Conservation (phyloP, 2,329 filamentous ascomycete species). For the Cercospora sp. region DNA sequence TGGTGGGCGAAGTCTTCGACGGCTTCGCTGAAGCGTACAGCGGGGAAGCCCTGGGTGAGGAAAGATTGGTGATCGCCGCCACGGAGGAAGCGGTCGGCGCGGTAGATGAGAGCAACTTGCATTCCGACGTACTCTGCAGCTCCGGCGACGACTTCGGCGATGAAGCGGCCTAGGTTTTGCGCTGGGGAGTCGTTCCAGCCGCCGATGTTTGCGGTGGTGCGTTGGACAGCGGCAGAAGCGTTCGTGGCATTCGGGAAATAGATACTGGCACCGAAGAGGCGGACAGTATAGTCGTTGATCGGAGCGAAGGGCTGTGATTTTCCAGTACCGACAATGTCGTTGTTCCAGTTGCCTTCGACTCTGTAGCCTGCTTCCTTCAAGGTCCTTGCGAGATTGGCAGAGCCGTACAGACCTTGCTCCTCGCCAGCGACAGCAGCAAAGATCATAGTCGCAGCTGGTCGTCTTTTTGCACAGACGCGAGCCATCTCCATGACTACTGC, state of each 20-base stretch:
- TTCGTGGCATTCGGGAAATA: conserved; percentile 50
- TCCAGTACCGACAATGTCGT: conserved; percentile 57
- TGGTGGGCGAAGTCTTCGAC: conserved; percentile 60
- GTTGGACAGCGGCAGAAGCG: conserved; percentile 37
- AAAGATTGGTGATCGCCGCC: conserved; percentile 60
- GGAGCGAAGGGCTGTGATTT: conserved; percentile 43
- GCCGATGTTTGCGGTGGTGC: conserved; percentile 46
- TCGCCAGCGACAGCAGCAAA: conserved; percentile 60
- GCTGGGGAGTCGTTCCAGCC: conserved; percentile 59
- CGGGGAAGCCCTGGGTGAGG: conserved; percentile 56
- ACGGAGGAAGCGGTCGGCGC: conserved; percentile 57
- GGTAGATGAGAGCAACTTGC: conserved; percentile 58
- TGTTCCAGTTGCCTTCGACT: conserved; percentile 59
- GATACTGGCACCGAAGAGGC: conserved; percentile 53
- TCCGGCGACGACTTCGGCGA: conserved; percentile 55
- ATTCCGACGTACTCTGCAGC: conserved; percentile 55
- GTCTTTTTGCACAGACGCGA: conserved; percentile 51
- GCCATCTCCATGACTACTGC: conserved; percentile 59
- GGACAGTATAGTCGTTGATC: conserved; percentile 49
- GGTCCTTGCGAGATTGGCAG: conserved; percentile 54
- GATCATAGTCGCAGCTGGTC: conserved; percentile 54
- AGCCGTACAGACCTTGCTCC: conserved; percentile 58
- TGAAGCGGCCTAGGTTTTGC: conserved; percentile 56
- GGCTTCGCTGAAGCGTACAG: conserved; percentile 59
- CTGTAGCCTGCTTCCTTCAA: conserved; percentile 54